Evolutionary conservation across 352 stramenopile genomes (phyloP).

Genomic region (Plasmopara halstedii): DNA sequence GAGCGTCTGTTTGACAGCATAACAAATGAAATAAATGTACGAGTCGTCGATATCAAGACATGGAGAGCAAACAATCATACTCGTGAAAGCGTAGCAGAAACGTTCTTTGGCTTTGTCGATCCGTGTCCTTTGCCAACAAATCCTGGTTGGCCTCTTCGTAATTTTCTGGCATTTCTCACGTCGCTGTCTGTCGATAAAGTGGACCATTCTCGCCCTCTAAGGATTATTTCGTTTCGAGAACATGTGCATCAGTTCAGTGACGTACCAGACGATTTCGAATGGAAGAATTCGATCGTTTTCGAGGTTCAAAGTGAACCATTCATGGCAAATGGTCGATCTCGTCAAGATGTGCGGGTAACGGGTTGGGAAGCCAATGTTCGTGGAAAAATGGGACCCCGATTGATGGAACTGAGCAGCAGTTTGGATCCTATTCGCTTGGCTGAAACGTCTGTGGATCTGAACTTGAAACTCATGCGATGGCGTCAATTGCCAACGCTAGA

Average conservation of each 20-base stretch:
- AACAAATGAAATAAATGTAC: constrained; percentile 9
- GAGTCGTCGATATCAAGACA: constrained; percentile 23
- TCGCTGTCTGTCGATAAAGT: constrained; percentile 29
- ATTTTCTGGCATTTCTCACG: constrained; percentile 67
- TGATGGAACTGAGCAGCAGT: constrained; percentile 66
- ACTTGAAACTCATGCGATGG: constrained; percentile 99
- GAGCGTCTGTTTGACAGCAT: constrained; percentile 17
- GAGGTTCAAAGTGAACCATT: constrained; percentile 34
- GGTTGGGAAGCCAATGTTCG: constrained; percentile 75
- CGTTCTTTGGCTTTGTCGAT: constrained; percentile 85
- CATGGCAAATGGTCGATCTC: constrained; percentile 20
- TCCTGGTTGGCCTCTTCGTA: constrained; percentile 85
- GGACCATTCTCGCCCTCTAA: constrained; percentile 22
- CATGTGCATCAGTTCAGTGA: constrained; percentile 46
- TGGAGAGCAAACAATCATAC: constrained; percentile 17
- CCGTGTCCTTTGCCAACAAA: constrained; percentile 66
- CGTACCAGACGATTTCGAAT: constrained; percentile 37
- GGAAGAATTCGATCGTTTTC: constrained; percentile 53
- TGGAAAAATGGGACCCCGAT: constrained; percentile 61
- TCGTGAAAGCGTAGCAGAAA: constrained; percentile 14
- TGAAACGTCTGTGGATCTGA: constrained; percentile 95
- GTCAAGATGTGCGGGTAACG: constrained; percentile 31
- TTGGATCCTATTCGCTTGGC: constrained; percentile 86
- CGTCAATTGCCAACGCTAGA: constrained; percentile 92
- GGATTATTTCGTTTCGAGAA: constrained; percentile 66